Evolutionary conservation across 2,329 filamentous ascomycete genomes (phyloP).

Genomic region (Teratosphaeria nubilosa): DNA sequence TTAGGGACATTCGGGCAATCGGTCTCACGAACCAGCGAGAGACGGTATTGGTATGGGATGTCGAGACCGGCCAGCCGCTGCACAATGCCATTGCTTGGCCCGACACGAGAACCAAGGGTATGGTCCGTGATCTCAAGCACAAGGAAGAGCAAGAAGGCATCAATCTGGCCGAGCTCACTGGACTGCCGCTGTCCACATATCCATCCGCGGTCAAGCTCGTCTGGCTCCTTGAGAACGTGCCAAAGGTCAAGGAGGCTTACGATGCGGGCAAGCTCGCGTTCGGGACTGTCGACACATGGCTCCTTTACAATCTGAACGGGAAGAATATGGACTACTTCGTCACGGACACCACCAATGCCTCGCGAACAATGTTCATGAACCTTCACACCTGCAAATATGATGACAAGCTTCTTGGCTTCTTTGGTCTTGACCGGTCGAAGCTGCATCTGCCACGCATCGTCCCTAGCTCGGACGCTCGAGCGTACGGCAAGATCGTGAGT

Average conservation of each 20-base stretch:
- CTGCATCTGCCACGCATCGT: conserved; percentile 67
- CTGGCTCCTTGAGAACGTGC: conserved; percentile 65
- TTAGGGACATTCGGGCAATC: conserved; percentile 59
- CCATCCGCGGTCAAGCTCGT: conserved; percentile 73
- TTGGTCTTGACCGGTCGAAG: conserved; percentile 60
- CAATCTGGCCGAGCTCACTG: conserved; percentile 58
- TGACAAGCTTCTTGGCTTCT: conserved; percentile 65
- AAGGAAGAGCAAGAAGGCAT: conserved; percentile 50
- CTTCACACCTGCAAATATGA: conserved; percentile 73
- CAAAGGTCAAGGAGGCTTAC: conserved; percentile 60
- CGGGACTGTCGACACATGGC: conserved; percentile 77
- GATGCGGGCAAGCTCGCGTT: conserved; percentile 67
- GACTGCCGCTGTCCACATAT: conserved; percentile 75
- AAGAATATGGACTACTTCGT: conserved; percentile 59
- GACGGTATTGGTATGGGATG: conserved; percentile 79
- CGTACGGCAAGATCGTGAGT: conserved; percentile 58
- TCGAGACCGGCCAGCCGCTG: conserved; percentile 63
- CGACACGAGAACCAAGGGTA: conserved; percentile 64
- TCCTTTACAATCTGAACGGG: conserved; percentile 71
- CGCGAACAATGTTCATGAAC: conserved; percentile 88
- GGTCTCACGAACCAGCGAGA: conserved; percentile 85
- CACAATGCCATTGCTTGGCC: conserved; percentile 81
- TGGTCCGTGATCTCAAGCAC: conserved; percentile 65
- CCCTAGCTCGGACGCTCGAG: conserved; percentile 62
- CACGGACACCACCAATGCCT: conserved; percentile 81